Evolutionary conservation across 768 basidiomycete genomes (phyloP).

Genomic region (Rhodocollybia butyracea): DNA sequence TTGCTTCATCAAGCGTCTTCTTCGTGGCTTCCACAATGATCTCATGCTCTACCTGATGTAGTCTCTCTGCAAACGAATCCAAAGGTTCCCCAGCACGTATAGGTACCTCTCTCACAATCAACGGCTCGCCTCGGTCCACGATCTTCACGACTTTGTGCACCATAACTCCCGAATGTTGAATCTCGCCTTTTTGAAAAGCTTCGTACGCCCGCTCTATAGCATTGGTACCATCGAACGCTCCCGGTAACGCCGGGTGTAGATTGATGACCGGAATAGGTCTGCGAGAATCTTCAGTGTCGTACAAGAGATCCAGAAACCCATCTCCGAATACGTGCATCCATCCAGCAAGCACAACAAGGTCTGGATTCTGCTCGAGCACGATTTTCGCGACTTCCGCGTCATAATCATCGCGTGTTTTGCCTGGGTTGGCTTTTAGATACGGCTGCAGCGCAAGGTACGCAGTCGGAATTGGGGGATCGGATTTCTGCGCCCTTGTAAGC

Average conservation of each 20-base stretch:
- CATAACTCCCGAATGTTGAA: constrained; percentile 81
- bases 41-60: constrained; percentile 86
- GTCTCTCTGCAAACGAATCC: constrained; percentile 67
- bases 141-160: constrained; percentile 91
- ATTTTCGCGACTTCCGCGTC: constrained; percentile 76
- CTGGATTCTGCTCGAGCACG: constrained; percentile 62
- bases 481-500: constrained; percentile 70
- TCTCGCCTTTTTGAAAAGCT: constrained; percentile 82
- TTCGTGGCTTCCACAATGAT: constrained; percentile 86
- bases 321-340: constrained; percentile 98
- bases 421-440: constrained; percentile 70
- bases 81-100: constrained; percentile 69
- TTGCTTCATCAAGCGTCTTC: constrained; percentile 58
- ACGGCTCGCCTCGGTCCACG: constrained; percentile 88
- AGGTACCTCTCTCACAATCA: constrained; percentile 77
- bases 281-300: constrained; percentile 28
- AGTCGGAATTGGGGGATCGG: constrained; percentile 77
- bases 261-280: constrained; percentile 82
- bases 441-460: constrained; percentile 82
- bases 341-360: constrained; percentile 91
- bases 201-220: constrained; percentile 88
- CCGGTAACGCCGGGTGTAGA: constrained; percentile 92
- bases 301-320: constrained; percentile 68
- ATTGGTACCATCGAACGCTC: constrained; percentile 93
- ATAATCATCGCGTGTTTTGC: constrained; percentile 78